These are phyloP conservation scores for Pulveroboletus sp. DNA, from an alignment of 768 basidiomycete genomes.

Conservation along the genomic window DNA sequence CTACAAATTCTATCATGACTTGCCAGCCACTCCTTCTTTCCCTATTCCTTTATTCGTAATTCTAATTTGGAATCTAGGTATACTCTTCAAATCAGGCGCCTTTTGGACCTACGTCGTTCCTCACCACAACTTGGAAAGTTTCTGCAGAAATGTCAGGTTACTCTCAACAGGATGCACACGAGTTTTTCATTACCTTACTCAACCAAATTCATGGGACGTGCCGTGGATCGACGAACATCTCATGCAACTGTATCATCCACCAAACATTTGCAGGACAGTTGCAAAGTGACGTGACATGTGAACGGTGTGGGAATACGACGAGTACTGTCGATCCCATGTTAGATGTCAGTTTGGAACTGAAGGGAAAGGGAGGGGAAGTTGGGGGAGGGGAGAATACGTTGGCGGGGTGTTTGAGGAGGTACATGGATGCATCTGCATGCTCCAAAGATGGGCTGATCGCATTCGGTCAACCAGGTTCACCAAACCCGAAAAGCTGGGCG, in stretches of 20 bases:
- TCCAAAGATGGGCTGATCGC: background rate
- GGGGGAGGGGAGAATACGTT: slow-evolving; percentile 60
- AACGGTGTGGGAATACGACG: slow-evolving; percentile 73
- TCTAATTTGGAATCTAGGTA: slow-evolving; percentile 33
- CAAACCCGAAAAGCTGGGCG: slow-evolving; percentile 74
- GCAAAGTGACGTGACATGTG: slow-evolving; percentile 87
- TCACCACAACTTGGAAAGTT: slow-evolving; percentile 76
- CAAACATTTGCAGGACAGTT: slow-evolving; percentile 82
- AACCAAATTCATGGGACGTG: slow-evolving; percentile 85
- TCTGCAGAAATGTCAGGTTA: slow-evolving; percentile 84
- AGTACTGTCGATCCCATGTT: slow-evolving; percentile 85
- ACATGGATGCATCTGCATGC: slow-evolving; percentile 6
- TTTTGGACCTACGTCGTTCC: slow-evolving; percentile 77
- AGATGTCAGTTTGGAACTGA: slow-evolving; percentile 85
- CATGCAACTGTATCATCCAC: slow-evolving; percentile 89
- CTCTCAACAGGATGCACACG: slow-evolving; percentile 92
- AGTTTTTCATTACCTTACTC: slow-evolving; percentile 76
- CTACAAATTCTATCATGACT: background rate
- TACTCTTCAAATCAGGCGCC: slow-evolving; percentile 56
- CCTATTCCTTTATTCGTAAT: too few relatives aligned
- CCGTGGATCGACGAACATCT: slow-evolving; percentile 66
- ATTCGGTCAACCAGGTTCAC: slow-evolving; percentile 56
- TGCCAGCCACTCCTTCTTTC: background rate
- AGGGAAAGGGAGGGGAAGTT: slow-evolving; percentile 43
- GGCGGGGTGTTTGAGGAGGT: slow-evolving; percentile 72